phyloP scores from a whole-genome alignment of 495 filamentous ascomycete genomes.

The Darksidea phi region DNA sequence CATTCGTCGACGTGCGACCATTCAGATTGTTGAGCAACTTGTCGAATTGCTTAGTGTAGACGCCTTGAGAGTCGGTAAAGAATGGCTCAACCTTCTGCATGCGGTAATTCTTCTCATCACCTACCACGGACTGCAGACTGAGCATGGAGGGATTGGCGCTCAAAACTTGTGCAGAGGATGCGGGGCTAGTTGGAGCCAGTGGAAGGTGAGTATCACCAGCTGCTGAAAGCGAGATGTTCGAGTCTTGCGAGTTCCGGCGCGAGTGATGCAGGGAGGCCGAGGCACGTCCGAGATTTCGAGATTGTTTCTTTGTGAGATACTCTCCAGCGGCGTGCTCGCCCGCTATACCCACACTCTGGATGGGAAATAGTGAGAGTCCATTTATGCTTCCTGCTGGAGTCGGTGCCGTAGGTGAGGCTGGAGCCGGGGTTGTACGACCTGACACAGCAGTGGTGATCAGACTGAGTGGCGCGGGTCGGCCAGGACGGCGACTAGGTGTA shows the following conservation, averaged over 20 bases:
- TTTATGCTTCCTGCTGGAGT: neutral
- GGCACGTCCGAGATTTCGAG: neutral
- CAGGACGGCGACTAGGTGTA: slow-evolving; percentile 3
- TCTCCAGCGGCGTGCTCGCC: neutral
- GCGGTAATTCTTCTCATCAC: slow-evolving; percentile 61
- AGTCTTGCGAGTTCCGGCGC: slow-evolving; percentile 19
- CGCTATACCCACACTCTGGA: slow-evolving; percentile 4
- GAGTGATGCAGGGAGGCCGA: neutral
- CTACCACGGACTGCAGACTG: slow-evolving; percentile 54
- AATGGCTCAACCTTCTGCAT: slow-evolving; percentile 65
- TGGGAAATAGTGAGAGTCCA: slow-evolving; percentile 13
- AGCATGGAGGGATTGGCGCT: slow-evolving; percentile 45
- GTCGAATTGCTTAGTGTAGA: slow-evolving; percentile 58
- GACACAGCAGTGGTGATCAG: slow-evolving; percentile 10
- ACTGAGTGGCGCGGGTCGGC: slow-evolving; percentile 15
- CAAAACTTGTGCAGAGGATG: neutral
- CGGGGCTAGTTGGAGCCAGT: neutral
- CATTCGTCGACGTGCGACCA: slow-evolving; percentile 53
- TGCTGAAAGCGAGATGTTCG: slow-evolving; percentile 1
- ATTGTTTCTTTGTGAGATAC: neutral
- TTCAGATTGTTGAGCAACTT: slow-evolving; percentile 55
- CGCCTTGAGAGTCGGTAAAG: slow-evolving; percentile 63
- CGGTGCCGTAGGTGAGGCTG: neutral
- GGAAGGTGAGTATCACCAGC: neutral
- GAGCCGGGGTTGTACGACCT: neutral